Evolutionary conservation across 2,329 filamentous ascomycete genomes (phyloP).

Genomic region (Xylariaceae sp.): DNA sequence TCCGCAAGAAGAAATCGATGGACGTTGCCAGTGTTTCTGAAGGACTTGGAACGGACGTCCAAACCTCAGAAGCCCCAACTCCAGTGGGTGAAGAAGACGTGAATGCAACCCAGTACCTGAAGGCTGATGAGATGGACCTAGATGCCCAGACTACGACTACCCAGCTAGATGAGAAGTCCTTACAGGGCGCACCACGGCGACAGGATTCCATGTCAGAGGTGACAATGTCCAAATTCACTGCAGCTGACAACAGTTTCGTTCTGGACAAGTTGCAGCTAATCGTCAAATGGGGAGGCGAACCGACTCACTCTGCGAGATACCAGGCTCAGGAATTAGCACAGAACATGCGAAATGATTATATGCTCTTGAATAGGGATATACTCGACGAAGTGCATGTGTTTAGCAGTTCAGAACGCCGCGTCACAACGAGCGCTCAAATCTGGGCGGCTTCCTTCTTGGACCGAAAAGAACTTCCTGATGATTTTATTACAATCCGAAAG

Average conservation of each 20-base stretch:
- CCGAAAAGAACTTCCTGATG: slow-evolving; percentile 74
- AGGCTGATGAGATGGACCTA: slow-evolving; percentile 16
- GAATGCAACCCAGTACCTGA: slow-evolving; percentile 14
- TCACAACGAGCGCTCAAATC: slow-evolving; percentile 94
- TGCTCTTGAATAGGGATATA: slow-evolving; percentile 86
- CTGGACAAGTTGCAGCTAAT: slow-evolving; percentile 95
- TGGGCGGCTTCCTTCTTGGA: slow-evolving; percentile 87
- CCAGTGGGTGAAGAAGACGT: slow-evolving; percentile 24
- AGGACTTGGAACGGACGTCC: slow-evolving; percentile 29
- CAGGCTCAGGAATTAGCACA: slow-evolving; percentile 92
- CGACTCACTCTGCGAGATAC: slow-evolving; percentile 93
- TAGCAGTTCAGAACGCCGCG: slow-evolving; percentile 89
- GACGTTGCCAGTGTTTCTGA: slow-evolving; percentile 40
- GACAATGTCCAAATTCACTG: slow-evolving; percentile 89
- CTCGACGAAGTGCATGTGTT: slow-evolving; percentile 91
- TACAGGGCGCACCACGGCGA: slow-evolving; percentile 48
- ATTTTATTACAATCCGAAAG: slow-evolving; percentile 87
- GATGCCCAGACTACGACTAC: slow-evolving; percentile 17
- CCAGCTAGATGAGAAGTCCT: slow-evolving; percentile 22
- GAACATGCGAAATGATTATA: slow-evolving; percentile 91
- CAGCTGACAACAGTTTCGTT: slow-evolving; percentile 85
- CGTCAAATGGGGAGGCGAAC: slow-evolving; percentile 98
- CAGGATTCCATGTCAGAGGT: slow-evolving; percentile 85
- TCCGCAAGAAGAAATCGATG: slow-evolving; percentile 75
- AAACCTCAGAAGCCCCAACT: slow-evolving; percentile 23